Evolutionary conservation across 192 early-diverging fungal species (phyloP).

Genomic region (Backusella mclennaniae): DNA sequence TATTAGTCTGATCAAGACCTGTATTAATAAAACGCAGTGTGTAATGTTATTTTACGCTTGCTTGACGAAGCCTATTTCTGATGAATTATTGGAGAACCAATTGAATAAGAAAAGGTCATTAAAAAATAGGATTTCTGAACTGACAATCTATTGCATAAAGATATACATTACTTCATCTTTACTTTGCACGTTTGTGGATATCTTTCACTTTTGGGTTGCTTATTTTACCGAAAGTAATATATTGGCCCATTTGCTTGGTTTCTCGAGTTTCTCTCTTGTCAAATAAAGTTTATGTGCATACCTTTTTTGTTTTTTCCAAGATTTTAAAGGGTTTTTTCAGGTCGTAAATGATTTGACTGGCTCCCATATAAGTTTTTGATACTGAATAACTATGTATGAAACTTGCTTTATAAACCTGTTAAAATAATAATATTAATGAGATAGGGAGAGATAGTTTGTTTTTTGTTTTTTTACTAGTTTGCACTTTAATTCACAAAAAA

Average conservation of each 20-base stretch:
- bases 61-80: too few species aligned
- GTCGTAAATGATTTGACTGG: conserved; percentile 46
- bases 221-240: conserved; percentile 3
- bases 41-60: too few species aligned
- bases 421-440: background rate
- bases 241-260: conserved; percentile 25
- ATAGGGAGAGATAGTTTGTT: too few species aligned
- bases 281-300: conserved; percentile 4
- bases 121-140: too few species aligned
- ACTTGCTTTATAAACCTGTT: background rate
- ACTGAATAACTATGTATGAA: conserved; percentile 10
- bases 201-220: conserved; percentile 6
- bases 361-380: background rate
- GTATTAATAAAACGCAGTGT: too few species aligned
- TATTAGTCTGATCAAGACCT: too few species aligned
- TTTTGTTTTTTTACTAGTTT: too few species aligned
- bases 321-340: conserved; percentile 40
- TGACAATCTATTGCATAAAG: background rate
- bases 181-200: background rate
- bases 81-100: too few species aligned
- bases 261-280: conserved; percentile 23
- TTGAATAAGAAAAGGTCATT: too few species aligned
- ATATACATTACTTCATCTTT: background rate
- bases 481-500: background rate
- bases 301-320: conserved; percentile 38